phyloP scores from a whole-genome alignment of 495 filamentous ascomycete genomes.

The Neurospora sp. region DNA sequence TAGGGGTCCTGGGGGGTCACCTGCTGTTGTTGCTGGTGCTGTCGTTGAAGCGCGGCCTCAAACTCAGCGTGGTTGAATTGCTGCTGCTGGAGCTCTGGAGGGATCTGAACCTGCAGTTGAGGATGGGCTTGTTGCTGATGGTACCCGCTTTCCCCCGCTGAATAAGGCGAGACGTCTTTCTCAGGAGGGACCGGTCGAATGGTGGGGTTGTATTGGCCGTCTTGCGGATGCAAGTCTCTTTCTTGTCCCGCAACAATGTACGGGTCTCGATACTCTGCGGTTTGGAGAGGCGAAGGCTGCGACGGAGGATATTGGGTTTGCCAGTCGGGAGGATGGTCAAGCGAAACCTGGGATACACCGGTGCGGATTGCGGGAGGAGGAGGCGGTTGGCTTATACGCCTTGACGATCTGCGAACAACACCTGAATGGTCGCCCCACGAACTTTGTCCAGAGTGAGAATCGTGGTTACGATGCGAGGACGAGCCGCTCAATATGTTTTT shows the following conservation, averaged over 20 bases:
- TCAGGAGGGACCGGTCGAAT: conserved; percentile 31
- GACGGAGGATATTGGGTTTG: conserved; percentile 19
- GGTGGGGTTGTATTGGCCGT: conserved; percentile 24
- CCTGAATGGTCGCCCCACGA: conserved; percentile 32
- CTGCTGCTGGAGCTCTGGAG: conserved; percentile 13
- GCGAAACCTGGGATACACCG: conserved; percentile 30
- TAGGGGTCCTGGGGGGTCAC: conserved; percentile 29
- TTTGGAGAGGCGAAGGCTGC: conserved; percentile 35
- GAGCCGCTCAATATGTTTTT: conserved; percentile 35
- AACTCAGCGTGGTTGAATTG: conserved; percentile 20
- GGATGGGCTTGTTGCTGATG: conserved; percentile 34
- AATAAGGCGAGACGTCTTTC: conserved; percentile 28
- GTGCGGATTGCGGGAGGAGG: conserved; percentile 31
- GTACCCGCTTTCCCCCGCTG: conserved; percentile 28
- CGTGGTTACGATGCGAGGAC: conserved; percentile 21
- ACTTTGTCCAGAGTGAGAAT: conserved; percentile 19
- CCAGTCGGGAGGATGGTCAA: conserved; percentile 25
- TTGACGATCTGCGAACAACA: conserved; percentile 37
- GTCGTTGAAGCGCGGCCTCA: conserved; percentile 5
- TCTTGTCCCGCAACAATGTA: conserved; percentile 26
- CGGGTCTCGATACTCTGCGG: conserved; percentile 29
- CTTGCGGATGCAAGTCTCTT: conserved; percentile 27
- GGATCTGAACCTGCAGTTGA: conserved; percentile 18
- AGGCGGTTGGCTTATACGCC: conserved; percentile 33
- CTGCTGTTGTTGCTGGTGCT: conserved; percentile 12